Conservation (phyloP, 176 grass and related monocot genomes). For the barley (Hordeum vulgare) region MorexV3_pseudomolecules_assembly NC_058521.1:599593584-599594083, state of each 20-base stretch:
- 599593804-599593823: not conserved
- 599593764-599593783: not conserved
- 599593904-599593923: not conserved
- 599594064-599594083: not conserved
- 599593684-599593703: not conserved
- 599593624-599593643: not conserved
- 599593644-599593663: not conserved
- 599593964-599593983: not conserved
- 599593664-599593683: not conserved
- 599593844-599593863: not conserved
- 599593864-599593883: not conserved
- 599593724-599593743: not conserved
- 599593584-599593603: not conserved
- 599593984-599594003: not conserved
- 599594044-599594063: not conserved
- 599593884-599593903: not conserved
- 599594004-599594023: not conserved
- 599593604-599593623: not conserved
- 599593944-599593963: not conserved
- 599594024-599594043: not conserved
- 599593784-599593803: not conserved
- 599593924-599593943: not conserved
- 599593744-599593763: not conserved
- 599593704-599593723: not conserved
- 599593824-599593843: not conserved